Evolutionary conservation across 2,329 filamentous ascomycete genomes (phyloP), one percentile per base, ranked within the genome.

Genomic region (Trichoderma semiorbis): DNA sequence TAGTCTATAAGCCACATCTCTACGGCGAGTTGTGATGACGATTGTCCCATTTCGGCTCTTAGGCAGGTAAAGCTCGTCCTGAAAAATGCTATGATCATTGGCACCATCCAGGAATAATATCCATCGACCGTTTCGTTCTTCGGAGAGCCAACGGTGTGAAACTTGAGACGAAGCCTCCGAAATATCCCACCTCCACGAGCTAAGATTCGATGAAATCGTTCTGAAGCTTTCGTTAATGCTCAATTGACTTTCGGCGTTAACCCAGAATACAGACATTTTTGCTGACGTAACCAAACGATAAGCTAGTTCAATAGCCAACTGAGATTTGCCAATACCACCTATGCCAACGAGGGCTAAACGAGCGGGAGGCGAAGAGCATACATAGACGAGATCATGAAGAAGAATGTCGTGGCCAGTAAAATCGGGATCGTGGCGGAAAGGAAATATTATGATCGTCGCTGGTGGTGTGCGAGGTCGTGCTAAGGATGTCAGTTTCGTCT

Each of bases 101-200:
- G 78, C 80, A 72, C 79, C 82, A 53, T 84, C 81, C 24, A 84
- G 75, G 60, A 83, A 73, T 34, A 83, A 74, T 16, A 79, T 18
- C 82, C 81, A 84, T 58, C 53, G 72, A 21, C 77, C 76, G 50
- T 78, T 76, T 36, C 57, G 64, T 60, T 77, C 73, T 30, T 78
- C 66, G 5, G 68, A 75, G 12, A 82, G 75, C 80, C 78, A 81
- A 50, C 71, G 24, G 36, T 74, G 72, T 2, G 81, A 76, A n/a
- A 81, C 76, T 70, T 74, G 69, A 6, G 16, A 65, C 73, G 18
- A 80, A 73, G 5, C 67, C 70, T 2, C 75, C 69, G 53, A 26
- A 11, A 1, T n/a, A 0, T 11, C 18, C 1, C 5, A 14, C 14
- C 14, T 18, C 14, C 34, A 18, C 62, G 28, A 6, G 11, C 7